These are phyloP conservation scores for Bipolaris gigantea DNA, from an alignment of 2,329 filamentous ascomycete genomes.

Conservation along the genomic window DNA sequence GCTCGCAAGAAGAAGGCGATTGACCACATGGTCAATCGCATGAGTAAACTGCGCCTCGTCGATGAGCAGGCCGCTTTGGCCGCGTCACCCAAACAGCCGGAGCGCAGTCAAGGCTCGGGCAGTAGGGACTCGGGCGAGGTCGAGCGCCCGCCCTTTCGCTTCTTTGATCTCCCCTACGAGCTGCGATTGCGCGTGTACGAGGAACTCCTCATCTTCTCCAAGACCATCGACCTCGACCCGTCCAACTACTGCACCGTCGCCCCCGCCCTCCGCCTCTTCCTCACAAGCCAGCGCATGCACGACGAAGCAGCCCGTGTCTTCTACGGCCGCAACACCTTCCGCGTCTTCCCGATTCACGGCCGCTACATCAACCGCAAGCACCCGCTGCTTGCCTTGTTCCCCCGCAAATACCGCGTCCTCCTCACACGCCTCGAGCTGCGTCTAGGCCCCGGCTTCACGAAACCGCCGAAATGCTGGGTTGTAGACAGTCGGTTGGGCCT, in stretches of 20 bases:
- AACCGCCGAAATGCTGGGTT: slow-evolving; percentile 70
- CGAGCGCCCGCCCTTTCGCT: slow-evolving; percentile 47
- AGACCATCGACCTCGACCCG: slow-evolving; percentile 67
- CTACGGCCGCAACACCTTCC: slow-evolving; percentile 57
- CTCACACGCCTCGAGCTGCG: slow-evolving; percentile 69
- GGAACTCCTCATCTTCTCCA: slow-evolving; percentile 52
- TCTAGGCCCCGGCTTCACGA: slow-evolving; percentile 72
- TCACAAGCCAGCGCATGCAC: slow-evolving; percentile 57
- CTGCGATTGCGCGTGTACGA: slow-evolving; percentile 56
- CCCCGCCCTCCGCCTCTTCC: slow-evolving; percentile 66
- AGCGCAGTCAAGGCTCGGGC: neutral
- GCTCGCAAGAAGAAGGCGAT: slow-evolving; percentile 31
- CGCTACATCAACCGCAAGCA: slow-evolving; percentile 72
- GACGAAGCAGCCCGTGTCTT: slow-evolving; percentile 56
- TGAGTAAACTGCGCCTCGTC: slow-evolving; percentile 29
- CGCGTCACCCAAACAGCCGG: neutral
- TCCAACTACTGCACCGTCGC: slow-evolving; percentile 65
- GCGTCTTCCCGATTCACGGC: slow-evolving; percentile 57
- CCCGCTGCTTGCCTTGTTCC: slow-evolving; percentile 69
- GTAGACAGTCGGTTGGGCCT: slow-evolving; percentile 68
- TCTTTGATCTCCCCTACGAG: slow-evolving; percentile 58
- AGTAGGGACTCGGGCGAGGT: slow-evolving; percentile 6
- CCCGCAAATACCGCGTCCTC: slow-evolving; percentile 60
- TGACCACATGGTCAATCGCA: slow-evolving; percentile 29
- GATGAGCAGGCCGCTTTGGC: slow-evolving; percentile 5